These are phyloP conservation scores for Nelumbo lutea DNA, from an alignment of 164 flowering plant genomes.

Conservation along the genomic window DNA sequence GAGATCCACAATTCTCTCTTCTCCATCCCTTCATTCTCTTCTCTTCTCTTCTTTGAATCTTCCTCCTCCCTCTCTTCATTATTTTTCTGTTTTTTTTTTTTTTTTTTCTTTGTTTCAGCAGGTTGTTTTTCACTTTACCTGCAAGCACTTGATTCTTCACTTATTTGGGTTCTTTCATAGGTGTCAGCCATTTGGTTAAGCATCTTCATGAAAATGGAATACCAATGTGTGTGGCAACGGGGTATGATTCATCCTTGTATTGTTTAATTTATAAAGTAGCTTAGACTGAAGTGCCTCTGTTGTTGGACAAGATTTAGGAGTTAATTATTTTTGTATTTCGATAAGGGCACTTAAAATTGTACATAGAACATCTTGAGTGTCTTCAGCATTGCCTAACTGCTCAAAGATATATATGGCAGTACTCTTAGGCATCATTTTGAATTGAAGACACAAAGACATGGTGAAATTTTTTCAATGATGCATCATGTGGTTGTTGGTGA, in stretches of 20 bases:
- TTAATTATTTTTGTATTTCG: not conserved
- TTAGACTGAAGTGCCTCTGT: not conserved
- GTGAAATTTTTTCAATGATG: constrained; percentile 79
- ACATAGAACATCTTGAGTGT: not conserved
- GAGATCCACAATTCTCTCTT: no score
- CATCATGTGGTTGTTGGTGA: constrained; percentile 93
- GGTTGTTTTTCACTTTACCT: not conserved
- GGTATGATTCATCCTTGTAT: constrained; percentile 39
- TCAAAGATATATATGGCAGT: constrained; percentile 38
- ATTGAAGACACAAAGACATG: constrained; percentile 76
- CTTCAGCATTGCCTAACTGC: not conserved
- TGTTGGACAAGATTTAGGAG: not conserved
- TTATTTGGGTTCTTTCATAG: constrained; percentile 25
- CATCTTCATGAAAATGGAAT: constrained; percentile 72
- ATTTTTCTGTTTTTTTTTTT: no score
- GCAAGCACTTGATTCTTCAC: not conserved
- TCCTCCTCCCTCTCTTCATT: no score
- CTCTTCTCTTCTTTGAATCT: no score
- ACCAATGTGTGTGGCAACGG: constrained; percentile 88
- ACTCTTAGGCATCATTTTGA: constrained; percentile 72
- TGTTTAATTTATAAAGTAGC: not conserved
- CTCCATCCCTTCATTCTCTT: no score
- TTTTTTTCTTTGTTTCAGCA: no score
- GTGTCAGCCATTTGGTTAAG: constrained; percentile 63
- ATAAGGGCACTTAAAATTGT: not conserved